phyloP scores from a whole-genome alignment of 805 yeast genomes.

The Ogataea polymorpha region DNA sequence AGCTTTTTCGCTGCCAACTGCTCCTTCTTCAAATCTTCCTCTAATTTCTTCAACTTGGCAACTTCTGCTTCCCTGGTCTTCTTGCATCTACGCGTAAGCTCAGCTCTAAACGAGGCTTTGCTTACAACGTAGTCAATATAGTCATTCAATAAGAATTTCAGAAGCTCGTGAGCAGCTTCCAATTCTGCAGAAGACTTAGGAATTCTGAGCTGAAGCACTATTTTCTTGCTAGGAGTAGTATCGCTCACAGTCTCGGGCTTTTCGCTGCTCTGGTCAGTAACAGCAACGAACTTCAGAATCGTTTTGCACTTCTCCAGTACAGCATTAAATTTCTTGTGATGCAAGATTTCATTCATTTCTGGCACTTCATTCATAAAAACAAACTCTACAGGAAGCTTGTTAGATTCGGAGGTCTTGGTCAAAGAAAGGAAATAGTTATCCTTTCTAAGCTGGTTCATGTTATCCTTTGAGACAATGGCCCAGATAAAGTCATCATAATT shows the following conservation, averaged over 20 bases:
- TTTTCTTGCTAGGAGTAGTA: constrained; percentile 49
- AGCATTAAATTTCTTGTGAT: constrained; percentile 48
- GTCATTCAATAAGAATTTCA: constrained; percentile 53
- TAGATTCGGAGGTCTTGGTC: constrained; percentile 75
- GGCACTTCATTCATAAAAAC: constrained; percentile 88
- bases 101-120: constrained; percentile 62
- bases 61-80: constrained; percentile 75
- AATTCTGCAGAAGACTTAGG: constrained; percentile 50
- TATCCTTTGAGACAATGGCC: constrained; percentile 80
- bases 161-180: constrained; percentile 51
- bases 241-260: constrained; percentile 64
- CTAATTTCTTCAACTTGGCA: constrained; percentile 63
- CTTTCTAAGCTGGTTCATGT: constrained; percentile 74
- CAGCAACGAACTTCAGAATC: constrained; percentile 62
- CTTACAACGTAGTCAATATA: constrained; percentile 29
- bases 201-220: constrained; percentile 52
- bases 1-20: constrained; percentile 66
- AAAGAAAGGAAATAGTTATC: constrained; percentile 79
- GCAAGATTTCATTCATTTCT: constrained; percentile 70
- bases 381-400: constrained; percentile 64
- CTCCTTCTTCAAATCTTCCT: constrained; percentile 65
- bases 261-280: constrained; percentile 80
- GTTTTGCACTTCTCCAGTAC: constrained; percentile 37
- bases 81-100: constrained; percentile 70
- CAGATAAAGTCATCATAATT: constrained; percentile 69